A percentile compares a stretch with the other conserved stretches of the same genome.
Evolutionary conservation across 495 filamentous ascomycete species (phyloP).

Genomic region (Aspergillus cavernicola): DNA sequence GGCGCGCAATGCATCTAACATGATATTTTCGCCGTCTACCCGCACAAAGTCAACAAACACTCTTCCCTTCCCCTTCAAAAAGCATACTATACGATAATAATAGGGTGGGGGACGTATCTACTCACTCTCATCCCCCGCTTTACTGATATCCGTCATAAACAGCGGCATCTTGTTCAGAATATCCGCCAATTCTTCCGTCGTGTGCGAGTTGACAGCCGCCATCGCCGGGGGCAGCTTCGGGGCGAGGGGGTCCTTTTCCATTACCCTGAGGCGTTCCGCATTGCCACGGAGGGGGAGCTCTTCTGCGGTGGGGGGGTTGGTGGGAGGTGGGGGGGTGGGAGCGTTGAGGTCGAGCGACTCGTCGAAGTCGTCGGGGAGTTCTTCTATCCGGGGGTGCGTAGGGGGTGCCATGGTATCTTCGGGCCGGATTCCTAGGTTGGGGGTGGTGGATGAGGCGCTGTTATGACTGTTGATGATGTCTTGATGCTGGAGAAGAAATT

Average conservation of each 20-base stretch:
- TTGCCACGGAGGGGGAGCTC: constrained; percentile 45
- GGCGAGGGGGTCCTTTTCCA: constrained; percentile 29
- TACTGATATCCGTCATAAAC: constrained; percentile 91
- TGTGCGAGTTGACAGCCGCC: constrained; percentile 56
- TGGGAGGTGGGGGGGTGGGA: constrained; percentile 8
- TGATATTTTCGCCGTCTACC: constrained; percentile 60
- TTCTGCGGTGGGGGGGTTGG: constrained; percentile 24
- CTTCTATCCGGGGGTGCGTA: constrained; percentile 51
- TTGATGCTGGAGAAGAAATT: not conserved
- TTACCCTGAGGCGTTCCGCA: constrained; percentile 33
- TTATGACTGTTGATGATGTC: too few species aligned
- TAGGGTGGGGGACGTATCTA: not conserved
- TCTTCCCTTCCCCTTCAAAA: too few species aligned
- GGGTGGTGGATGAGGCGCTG: too few species aligned
- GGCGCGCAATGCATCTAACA: constrained; percentile 82
- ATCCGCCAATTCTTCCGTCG: constrained; percentile 64
- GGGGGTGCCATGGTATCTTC: constrained; percentile 34
- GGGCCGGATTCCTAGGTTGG: not conserved
- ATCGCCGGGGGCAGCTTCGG: constrained; percentile 54
- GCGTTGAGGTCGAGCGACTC: constrained; percentile 38
- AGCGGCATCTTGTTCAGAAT: constrained; percentile 80
- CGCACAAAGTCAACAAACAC: too few species aligned
- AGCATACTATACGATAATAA: too few species aligned
- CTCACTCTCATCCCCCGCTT: constrained; percentile 55
- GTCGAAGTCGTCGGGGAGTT: constrained; percentile 49